A percentile compares a stretch with the other conserved stretches of the same genome.
These are phyloP conservation scores for Neostapfia colusana DNA, from an alignment of 176 grass and related monocot species.

Conservation along the genomic window DNA sequence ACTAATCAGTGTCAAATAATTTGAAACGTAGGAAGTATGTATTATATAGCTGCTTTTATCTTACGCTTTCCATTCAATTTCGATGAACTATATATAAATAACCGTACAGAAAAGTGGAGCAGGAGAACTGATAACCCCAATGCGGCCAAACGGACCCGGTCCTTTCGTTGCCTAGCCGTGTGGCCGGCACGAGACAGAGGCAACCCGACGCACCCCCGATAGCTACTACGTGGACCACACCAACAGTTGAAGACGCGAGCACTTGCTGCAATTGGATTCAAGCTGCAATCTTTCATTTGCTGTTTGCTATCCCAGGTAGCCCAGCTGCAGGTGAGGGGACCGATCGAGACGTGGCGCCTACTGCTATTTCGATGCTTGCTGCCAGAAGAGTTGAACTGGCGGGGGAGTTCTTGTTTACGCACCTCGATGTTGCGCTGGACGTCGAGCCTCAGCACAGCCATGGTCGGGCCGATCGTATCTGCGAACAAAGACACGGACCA, in stretches of 20 bases:
- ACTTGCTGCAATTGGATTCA: background rate
- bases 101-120: too few relatives aligned
- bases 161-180: conserved; percentile 36
- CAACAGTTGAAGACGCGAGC: conserved; percentile 28
- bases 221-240: background rate
- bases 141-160: too few relatives aligned
- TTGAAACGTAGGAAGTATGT: too few relatives aligned
- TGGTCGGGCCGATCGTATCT: conserved; percentile 95
- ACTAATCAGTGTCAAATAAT: too few relatives aligned
- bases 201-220: background rate
- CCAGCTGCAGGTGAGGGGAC: background rate
- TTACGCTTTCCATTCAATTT: background rate
- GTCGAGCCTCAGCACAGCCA: conserved; percentile 88
- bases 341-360: conserved; percentile 10
- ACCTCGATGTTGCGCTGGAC: conserved; percentile 89
- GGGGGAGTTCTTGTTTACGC: background rate
- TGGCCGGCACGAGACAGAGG: conserved; percentile 52
- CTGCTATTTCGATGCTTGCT: background rate
- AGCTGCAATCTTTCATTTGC: background rate
- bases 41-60: too few relatives aligned
- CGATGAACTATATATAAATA: too few relatives aligned
- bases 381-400: background rate
- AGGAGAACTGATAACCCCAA: too few relatives aligned
- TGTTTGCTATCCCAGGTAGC: background rate
- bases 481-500: conserved; percentile 2